Base-by-base conservation (phyloP, 768 basidiomycete species). In the Cantharellus anzutake region DNA sequence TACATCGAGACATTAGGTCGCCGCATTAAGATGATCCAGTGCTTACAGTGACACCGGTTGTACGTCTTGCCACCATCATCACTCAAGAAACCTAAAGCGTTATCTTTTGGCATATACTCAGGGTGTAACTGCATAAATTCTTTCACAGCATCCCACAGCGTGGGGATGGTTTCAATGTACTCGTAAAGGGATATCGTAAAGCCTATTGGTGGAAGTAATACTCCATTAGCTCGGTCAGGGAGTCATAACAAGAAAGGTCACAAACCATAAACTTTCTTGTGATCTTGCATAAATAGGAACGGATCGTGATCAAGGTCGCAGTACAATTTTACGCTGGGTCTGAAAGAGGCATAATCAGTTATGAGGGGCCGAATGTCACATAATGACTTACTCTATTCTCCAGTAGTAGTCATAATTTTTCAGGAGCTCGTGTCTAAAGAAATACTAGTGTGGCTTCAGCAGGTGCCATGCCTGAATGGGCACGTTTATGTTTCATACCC, bases 321-420 rank as follows among this genome's bases (percentile, higher is more conserved):
- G 71, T 84, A 91, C 68, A 80, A 82, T 67, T 82, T 80, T 59
- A 92, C 80, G 60, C 77, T 77, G 3, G 91, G 89, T 64, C 84
- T 86, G 16, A 16, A 29, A 56, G 20, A 65, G 53, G 41, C 61
- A 59, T 51, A 53, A 38, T 61, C 14, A 41, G 20, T 61, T 60
- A 48, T 48, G n/a, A 37, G 42, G 20, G 51, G 40, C 29, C 51
- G 5, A 44, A 42, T 60, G 16, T 34, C 48, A 4, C 3, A 63
- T 56, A 3, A 42, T 37, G 4, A 71, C 84, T 68, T 66, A 87
- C 83, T 91, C 88, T 38, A 93, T 80, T 64, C 89, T 82, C 89
- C 88, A 93, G 70, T 93, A 92, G 70, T 88, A 93, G 51, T 80
- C 79, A 69, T 83, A 91, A 39, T 79, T 73, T 63, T 82, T 76